Evolutionary conservation across 148 eudicot species (phyloP).

Genomic region (Talinum fruticosum): DNA sequence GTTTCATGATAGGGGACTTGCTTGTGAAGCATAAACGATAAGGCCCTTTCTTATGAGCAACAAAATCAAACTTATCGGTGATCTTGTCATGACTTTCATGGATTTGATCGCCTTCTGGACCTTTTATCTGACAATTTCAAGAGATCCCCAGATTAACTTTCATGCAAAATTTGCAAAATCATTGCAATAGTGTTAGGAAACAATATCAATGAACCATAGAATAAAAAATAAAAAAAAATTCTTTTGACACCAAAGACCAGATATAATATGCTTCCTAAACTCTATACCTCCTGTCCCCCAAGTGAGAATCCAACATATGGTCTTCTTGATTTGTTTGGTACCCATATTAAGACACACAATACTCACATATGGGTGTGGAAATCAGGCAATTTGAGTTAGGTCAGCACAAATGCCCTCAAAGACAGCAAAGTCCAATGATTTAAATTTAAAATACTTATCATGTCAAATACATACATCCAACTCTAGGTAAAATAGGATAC

Average conservation of each 20-base stretch:
- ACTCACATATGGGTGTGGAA: background rate
- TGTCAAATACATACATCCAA: background rate
- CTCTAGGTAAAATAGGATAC: background rate
- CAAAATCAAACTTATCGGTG: constrained; percentile 78
- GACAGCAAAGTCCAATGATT: no score
- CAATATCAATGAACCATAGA: no score
- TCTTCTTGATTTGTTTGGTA: no score
- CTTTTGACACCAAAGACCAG: background rate
- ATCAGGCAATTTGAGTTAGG: background rate
- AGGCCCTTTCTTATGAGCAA: constrained; percentile 64
- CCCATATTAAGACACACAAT: no score
- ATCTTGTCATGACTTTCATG: constrained; percentile 68
- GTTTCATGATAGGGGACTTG: constrained; percentile 89
- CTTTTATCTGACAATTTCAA: constrained; percentile 53
- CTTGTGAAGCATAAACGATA: constrained; percentile 81
- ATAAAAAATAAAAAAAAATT: no score
- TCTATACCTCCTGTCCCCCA: background rate
- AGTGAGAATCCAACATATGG: no score
- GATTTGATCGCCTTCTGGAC: constrained; percentile 71
- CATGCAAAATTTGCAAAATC: constrained; percentile 9
- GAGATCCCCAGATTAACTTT: constrained; percentile 1
- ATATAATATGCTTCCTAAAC: no score
- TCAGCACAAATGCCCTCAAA: background rate
- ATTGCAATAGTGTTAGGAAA: background rate
- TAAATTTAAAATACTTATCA: background rate